Evolutionary conservation across 306 rosid species (phyloP), one percentile per base, ranked within the genome.

Genomic region (Potentilla sterilis): DNA sequence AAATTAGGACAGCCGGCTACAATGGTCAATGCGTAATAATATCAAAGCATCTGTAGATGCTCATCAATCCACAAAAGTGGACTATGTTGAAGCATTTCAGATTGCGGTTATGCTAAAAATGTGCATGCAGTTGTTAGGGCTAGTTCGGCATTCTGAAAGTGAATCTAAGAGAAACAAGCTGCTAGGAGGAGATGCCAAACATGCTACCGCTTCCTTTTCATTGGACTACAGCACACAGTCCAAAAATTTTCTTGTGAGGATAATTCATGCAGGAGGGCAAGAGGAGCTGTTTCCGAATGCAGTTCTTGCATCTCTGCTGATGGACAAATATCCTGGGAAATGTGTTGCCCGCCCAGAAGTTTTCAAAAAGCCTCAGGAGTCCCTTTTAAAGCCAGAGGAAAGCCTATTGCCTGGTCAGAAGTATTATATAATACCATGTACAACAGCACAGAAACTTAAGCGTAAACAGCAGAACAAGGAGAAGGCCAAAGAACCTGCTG

Each of bases 261-360:
- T 91, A 43, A 81, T 83, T 69, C 91, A 86, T 57, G 85, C 84
- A 41, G 94, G 91, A 7, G 92, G 98, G 12, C 79, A 74, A 69
- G 83, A 85, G 72, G 92, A 93, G 55, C 73, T 74, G 72, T 89
- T 81, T 69, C 75, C 58, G 38, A 76, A 84, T 72, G 91, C 81
- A 16, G 72, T 90, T 67, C 83, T 85, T 35, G 97, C 84, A n/a
- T 74, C 83, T 14, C 69, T 32, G 52, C 47, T 93, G 85, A 87
- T 93, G 84, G 75, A 73, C 62, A 89, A 85, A 73, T 81, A 89
- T 75, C 96, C 92, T 3, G 96, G 92, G 12, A 89, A 86, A 84
- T 86, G 84, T 61, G 75, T 89, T 40, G 88, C 92, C 5, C 72
- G 62, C 66, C 93, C 93, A 1, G 89, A 93, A 21, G 96, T 93